Evolutionary conservation across 495 filamentous ascomycete genomes (phyloP).

Genomic region (Collariella sp.): DNA sequence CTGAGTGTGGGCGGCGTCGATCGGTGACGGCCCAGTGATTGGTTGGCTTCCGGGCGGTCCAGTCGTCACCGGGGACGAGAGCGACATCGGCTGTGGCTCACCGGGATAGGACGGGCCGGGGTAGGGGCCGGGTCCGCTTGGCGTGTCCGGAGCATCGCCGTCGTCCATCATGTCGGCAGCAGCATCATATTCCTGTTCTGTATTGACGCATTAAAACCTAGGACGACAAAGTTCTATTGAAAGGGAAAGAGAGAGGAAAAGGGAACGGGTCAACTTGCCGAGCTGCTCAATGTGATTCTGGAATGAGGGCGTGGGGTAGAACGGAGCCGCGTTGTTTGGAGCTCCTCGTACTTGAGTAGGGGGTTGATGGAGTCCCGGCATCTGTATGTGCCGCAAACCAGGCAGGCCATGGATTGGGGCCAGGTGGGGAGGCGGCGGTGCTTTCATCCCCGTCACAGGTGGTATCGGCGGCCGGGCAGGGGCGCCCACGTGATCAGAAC

Average conservation of each 20-base stretch:
- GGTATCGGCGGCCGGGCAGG: conserved; percentile 39
- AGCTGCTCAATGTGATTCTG: conserved; percentile 95
- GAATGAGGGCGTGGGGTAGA: conserved; percentile 72
- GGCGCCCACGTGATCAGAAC: conserved; percentile 43
- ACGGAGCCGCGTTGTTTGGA: conserved; percentile 35
- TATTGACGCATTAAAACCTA: conserved; percentile 65
- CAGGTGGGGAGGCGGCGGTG: conserved; percentile 25
- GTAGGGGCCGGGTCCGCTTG: conserved; percentile 59
- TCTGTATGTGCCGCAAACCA: conserved; percentile 39
- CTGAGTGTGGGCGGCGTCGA: conserved; percentile 30
- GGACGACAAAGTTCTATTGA: conserved; percentile 68
- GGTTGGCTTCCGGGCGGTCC: conserved; percentile 23
- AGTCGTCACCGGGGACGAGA: conserved; percentile 35
- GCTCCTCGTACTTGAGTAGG: conserved; percentile 26
- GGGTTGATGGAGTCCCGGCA: conserved; percentile 31
- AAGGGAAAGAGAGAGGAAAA: conserved; percentile 37
- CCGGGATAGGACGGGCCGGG: conserved; percentile 43
- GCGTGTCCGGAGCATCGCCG: conserved; percentile 51
- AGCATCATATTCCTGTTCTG: conserved; percentile 99
- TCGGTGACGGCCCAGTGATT: conserved; percentile 27
- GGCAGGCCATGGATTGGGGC: conserved; percentile 24
- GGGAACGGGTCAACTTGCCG: conserved; percentile 72
- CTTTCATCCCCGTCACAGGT: conserved; percentile 32
- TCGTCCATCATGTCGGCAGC: conserved; percentile 93
- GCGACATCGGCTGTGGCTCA: conserved; percentile 34